Conservation (phyloP, 306 rosid species). For the Vicia sativa region DNA sequence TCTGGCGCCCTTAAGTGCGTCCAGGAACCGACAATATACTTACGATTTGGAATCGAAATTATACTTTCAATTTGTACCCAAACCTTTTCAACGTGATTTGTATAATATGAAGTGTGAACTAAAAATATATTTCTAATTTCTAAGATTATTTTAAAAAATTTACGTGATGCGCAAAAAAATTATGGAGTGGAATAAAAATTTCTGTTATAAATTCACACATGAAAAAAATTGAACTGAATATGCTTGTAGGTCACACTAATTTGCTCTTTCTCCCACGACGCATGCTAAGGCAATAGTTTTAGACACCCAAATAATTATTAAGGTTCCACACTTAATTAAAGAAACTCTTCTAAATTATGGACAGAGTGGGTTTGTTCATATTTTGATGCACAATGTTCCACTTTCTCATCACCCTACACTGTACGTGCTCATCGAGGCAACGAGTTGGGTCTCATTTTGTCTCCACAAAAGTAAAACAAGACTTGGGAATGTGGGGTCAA, state of each 20-base stretch:
- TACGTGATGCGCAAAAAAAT: too few species aligned
- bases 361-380: conserved; percentile 29
- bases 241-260: conserved; percentile 15
- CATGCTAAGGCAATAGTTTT: conserved; percentile 39
- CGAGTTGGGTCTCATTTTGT: conserved; percentile 39
- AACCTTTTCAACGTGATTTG: too few species aligned
- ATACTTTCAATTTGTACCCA: too few species aligned
- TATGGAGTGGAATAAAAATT: too few species aligned
- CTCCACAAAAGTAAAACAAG: conserved; percentile 43
- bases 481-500: conserved; percentile 35
- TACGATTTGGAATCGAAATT: too few species aligned
- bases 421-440: conserved; percentile 21
- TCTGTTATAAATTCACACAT: too few species aligned
- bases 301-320: conserved; percentile 30
- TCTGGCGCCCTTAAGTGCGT: too few species aligned
- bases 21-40: too few species aligned
- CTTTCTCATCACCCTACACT: conserved; percentile 32
- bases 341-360: background rate
- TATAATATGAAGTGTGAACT: too few species aligned
- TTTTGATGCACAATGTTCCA: conserved; percentile 37
- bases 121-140: too few species aligned
- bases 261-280: conserved; percentile 30
- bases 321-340: conserved; percentile 12
- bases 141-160: too few species aligned
- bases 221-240: conserved; percentile 2